These are phyloP conservation scores for Neurospora discreta DNA, from an alignment of 495 filamentous ascomycete genomes.

Conservation along the genomic window DNA sequence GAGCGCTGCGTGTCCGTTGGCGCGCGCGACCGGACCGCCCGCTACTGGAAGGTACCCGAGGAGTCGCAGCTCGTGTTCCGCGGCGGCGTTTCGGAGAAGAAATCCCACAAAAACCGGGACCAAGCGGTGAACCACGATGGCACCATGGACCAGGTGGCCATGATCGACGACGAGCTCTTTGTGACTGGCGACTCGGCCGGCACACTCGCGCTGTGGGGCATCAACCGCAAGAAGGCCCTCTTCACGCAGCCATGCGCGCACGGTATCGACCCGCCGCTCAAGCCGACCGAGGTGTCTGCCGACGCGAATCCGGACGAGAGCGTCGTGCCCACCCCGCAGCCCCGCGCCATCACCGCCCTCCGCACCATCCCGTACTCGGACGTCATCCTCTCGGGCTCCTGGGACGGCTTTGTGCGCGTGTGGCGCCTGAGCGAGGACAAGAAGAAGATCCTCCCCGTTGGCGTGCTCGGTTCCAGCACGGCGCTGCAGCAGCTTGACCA, in stretches of 20 bases:
- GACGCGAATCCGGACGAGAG: conserved; percentile 47
- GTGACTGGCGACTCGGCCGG: conserved; percentile 91
- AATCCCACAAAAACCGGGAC: conserved; percentile 30
- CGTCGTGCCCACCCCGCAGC: conserved; percentile 51
- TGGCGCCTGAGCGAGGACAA: conserved; percentile 81
- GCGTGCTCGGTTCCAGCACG: conserved; percentile 42
- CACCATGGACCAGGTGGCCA: conserved; percentile 79
- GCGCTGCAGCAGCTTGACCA: not conserved
- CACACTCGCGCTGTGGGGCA: conserved; percentile 71
- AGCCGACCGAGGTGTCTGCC: conserved; percentile 54
- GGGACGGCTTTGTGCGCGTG: conserved; percentile 81
- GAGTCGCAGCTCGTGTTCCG: conserved; percentile 93
- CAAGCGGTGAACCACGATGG: conserved; percentile 52
- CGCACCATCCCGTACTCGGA: conserved; percentile 78
- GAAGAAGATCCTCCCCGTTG: conserved; percentile 59
- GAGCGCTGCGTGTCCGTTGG: conserved; percentile 89
- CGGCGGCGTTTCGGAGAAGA: conserved; percentile 55
- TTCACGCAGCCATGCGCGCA: conserved; percentile 70
- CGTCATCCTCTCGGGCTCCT: conserved; percentile 78
- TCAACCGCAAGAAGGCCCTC: conserved; percentile 93
- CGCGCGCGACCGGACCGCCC: conserved; percentile 77
- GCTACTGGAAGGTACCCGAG: conserved; percentile 93
- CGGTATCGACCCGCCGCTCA: conserved; percentile 61
- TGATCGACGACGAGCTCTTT: conserved; percentile 82
- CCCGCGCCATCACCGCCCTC: conserved; percentile 85